Base-by-base conservation (phyloP, 768 basidiomycete species). In the Collybia mongolica region DNA sequence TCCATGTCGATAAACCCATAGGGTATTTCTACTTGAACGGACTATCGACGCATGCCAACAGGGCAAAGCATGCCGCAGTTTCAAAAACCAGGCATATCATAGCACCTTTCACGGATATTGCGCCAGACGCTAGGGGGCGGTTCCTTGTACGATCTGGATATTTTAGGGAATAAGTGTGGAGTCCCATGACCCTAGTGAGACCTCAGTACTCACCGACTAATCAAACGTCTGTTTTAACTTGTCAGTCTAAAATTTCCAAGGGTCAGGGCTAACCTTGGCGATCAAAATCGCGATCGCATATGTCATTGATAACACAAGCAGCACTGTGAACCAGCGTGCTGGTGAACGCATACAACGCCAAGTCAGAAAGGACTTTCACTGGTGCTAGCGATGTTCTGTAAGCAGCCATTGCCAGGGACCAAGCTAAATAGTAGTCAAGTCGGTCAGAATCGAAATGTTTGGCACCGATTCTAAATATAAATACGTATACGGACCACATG, bases 61-160 rank as follows among this genome's bases (percentile, higher is more conserved):
- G 32, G 2, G 44, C 29, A 6, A 47, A 7, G 9, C 45, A n/a
- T 5, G 42, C 18, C 14, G 40, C 14, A 3, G 46, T 37, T 45
- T 52, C 39, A 24, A 38, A 8, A 11, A 35, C 35, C n/a, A 68
- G 46, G 39, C 65, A 67, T 17, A 54, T 22, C 18, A 59, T 44
- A 15, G 69, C 68, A 12, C 51, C 61, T 37, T 29, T 48, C 11
- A 68, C 49, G 7, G 63, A 55, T 3, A 70, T 63, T 20, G 55
- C 55, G 0, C 69, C 65, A 0, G 60, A 51, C 5, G 64, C 64
- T 19, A 70, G 51, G 0, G 69, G 69, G 11, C 69, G 52, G n/a
- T 53, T 47, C 46, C 65, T 70, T 1, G 66, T 68, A 26, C 67
- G 65, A 40, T 66, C 69, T 70, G n/a, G n/a, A n/a, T n/a, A n/a